Conservation (phyloP, 2,329 filamentous ascomycete genomes). For the Calonectria hongkongensis region DNA sequence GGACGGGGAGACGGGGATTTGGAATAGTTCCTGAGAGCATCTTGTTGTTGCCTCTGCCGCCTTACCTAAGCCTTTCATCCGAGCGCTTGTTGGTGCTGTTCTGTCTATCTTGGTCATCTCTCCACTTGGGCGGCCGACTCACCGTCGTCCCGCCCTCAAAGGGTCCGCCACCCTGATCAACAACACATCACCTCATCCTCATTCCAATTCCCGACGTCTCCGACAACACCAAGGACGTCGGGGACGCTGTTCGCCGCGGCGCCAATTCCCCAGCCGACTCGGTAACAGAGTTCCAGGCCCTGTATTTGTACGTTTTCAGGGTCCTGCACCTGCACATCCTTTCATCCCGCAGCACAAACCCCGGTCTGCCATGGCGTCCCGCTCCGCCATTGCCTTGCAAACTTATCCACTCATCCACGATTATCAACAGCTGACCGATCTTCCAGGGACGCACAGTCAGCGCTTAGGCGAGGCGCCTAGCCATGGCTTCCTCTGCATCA, state of each 20-base stretch:
- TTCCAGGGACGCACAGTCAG: constrained; percentile 30
- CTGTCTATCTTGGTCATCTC: constrained; percentile 30
- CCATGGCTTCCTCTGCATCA: constrained; percentile 50
- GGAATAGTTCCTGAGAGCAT: constrained; percentile 20
- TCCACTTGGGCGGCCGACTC: constrained; percentile 32
- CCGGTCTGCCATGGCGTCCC: constrained; percentile 30
- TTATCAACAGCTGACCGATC: constrained; percentile 35
- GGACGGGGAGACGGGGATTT: neutral
- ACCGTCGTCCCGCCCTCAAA: constrained; percentile 31
- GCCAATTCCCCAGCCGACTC: constrained; percentile 17
- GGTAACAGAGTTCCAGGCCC: constrained; percentile 18
- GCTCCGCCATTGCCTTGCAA: constrained; percentile 31
- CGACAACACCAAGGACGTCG: constrained; percentile 15
- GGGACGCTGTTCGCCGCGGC: constrained; percentile 9
- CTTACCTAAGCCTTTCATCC: constrained; percentile 37
- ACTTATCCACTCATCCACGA: constrained; percentile 34
- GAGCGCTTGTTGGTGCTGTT: constrained; percentile 25
- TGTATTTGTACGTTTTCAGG: constrained; percentile 30
- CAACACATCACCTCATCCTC: constrained; percentile 21
- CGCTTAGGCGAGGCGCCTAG: constrained; percentile 37
- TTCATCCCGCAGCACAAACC: constrained; percentile 27
- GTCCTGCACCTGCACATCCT: constrained; percentile 15
- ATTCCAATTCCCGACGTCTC: constrained; percentile 15
- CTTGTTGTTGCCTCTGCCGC: neutral
- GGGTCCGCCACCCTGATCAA: constrained; percentile 23